Conservation (phyloP, 768 basidiomycete genomes). For the Xerocomus potaroensis region DNA sequence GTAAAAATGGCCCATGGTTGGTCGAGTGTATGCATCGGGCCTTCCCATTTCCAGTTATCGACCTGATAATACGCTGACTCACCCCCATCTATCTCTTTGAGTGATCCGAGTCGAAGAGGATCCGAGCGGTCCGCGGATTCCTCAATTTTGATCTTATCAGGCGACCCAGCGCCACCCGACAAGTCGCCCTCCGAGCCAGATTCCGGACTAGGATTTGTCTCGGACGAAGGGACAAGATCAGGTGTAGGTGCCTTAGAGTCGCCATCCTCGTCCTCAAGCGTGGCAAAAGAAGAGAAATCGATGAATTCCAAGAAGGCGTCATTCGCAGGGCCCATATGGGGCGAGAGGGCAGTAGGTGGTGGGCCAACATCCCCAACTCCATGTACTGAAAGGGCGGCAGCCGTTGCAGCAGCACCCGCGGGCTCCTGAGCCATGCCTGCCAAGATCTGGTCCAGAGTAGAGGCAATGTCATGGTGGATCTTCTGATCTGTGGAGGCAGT, state of each 20-base stretch:
- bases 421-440: conserved; percentile 50
- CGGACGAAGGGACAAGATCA: conserved; percentile 64
- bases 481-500: conserved; percentile 39
- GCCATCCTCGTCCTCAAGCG: conserved; percentile 53
- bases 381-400: conserved; percentile 26
- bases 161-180: conserved; percentile 40
- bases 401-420: conserved; percentile 29
- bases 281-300: conserved; percentile 62
- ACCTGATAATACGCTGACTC: conserved; percentile 62
- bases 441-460: conserved; percentile 59
- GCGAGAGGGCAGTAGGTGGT: conserved; percentile 33
- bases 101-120: conserved; percentile 52
- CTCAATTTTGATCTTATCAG: conserved; percentile 51
- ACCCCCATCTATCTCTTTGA: conserved; percentile 72
- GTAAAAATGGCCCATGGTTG: conserved; percentile 70
- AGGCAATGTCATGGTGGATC: conserved; percentile 45
- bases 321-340: conserved; percentile 34
- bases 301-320: conserved; percentile 49
- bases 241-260: conserved; percentile 69
- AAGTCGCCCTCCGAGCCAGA: conserved; percentile 63
- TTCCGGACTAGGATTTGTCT: conserved; percentile 74
- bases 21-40: conserved; percentile 58
- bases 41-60: conserved; percentile 69
- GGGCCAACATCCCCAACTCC: conserved; percentile 27
- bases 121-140: conserved; percentile 43